Evolutionary conservation across 345 rosid species (phyloP).

Genomic region (Kandelia obovata): DNA sequence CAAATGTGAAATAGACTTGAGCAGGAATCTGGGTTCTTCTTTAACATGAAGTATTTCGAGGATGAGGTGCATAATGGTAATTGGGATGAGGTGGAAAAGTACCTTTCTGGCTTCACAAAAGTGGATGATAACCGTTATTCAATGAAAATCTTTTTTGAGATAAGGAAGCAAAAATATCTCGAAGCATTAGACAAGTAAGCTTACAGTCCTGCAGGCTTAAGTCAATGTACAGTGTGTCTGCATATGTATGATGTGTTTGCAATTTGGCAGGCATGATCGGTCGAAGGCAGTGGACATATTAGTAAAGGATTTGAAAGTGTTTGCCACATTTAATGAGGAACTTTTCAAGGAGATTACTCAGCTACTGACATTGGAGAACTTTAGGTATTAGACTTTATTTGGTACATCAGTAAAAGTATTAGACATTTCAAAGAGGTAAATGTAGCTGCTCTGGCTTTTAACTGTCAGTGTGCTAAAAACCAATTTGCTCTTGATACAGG

Average conservation of each 20-base stretch:
- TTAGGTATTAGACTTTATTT: conserved; percentile 43
- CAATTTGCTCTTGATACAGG: conserved; percentile 40
- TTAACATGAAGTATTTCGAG: conserved; percentile 97
- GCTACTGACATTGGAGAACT: conserved; percentile 86
- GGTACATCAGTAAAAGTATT: not conserved
- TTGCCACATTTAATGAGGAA: conserved; percentile 92
- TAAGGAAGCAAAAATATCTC: conserved; percentile 97
- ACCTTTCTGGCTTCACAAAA: conserved; percentile 96
- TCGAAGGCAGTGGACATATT: conserved; percentile 92
- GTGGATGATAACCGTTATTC: conserved; percentile 97
- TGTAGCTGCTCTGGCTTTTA: no score
- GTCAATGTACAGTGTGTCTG: not conserved
- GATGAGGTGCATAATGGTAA: conserved; percentile 95
- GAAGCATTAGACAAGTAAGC: conserved; percentile 97
- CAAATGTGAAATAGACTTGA: conserved; percentile 64
- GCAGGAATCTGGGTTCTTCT: conserved; percentile 99
- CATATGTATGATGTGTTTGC: conserved; percentile 8
- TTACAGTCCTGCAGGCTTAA: not conserved
- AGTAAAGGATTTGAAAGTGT: conserved; percentile 93
- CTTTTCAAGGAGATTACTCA: conserved; percentile 96
- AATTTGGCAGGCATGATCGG: conserved; percentile 72
- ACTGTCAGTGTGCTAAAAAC: not conserved
- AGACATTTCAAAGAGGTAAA: not conserved
- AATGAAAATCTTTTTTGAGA: conserved; percentile 98
- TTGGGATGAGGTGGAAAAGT: conserved; percentile 98